Conservation (phyloP, 495 filamentous ascomycete species). For the Talaromyces wortmannii region DNA sequence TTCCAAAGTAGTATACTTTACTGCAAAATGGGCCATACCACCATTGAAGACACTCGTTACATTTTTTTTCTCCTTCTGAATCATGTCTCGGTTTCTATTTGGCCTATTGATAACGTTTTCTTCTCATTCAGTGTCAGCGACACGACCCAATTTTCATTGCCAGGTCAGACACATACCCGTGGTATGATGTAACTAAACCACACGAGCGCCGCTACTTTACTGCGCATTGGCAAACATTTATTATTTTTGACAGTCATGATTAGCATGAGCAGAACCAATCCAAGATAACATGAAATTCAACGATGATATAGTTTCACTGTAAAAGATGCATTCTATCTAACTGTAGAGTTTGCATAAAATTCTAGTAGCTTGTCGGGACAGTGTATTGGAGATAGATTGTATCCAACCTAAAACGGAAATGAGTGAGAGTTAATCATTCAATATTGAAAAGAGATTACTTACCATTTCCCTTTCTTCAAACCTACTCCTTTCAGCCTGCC, state of each 20-base stretch:
- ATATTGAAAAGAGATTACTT: neutral
- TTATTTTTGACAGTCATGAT: neutral
- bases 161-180: neutral
- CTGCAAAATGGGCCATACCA: neutral
- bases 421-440: neutral
- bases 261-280: neutral
- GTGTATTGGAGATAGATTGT: neutral
- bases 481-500: conserved; percentile 20
- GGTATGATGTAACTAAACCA: neutral
- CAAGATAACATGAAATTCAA: neutral
- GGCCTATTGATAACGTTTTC: neutral
- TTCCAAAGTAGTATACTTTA: neutral
- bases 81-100: neutral
- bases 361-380: neutral
- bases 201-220: neutral
- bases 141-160: neutral
- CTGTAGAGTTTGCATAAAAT: neutral
- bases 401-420: neutral
- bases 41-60: neutral
- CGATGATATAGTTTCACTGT: neutral
- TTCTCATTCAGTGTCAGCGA: neutral
- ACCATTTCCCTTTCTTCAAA: conserved; percentile 3
- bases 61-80: neutral
- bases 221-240: neutral
- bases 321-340: too few relatives aligned